Base-by-base conservation (phyloP, 129 eudicot species). In the Helichrysum umbraculigerum region DNA sequence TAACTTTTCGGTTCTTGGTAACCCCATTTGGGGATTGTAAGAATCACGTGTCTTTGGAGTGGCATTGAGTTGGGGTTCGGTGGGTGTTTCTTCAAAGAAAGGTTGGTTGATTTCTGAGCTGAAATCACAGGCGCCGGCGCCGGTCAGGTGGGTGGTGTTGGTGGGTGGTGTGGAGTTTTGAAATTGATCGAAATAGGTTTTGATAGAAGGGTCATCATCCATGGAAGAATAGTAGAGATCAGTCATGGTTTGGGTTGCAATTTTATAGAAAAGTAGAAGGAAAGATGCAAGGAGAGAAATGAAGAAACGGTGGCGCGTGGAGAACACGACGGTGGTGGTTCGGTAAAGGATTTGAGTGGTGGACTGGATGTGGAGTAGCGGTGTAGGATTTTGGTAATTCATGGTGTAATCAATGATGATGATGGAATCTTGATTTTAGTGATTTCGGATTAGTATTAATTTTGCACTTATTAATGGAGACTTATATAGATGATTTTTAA, bases 121-220 rank as follows among this genome's bases (percentile, higher is more conserved):
- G 11, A 37, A 37, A 41, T 85, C 92, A 0, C 87, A 90, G 20
- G 98, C 79, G 75, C 87, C 86, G 35, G 75, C 90, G 25, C 70
- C 89, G 25, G 10, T 81, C 11, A 5, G 82, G 52, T 7, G 75
- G 41, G 28, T 35, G 41, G 41, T 35, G 41, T 35, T 37, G 41
- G 41, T 35, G 41, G 41, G 41, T 7, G 29, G 56, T 41, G 65
- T 25, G 81, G 76, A 33, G 89, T 65, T 39, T 84, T 87, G 68
- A 78, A 50, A 89, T 88, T 21, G 88, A 71, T 69, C 11, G 44
- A 91, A 81, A 64, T 87, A 81, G 71, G 97, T 81, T 79, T 85
- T 83, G 1, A 93, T 64, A 8, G 92, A 77, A 6, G 97, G 96
- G 80, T 90, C 88, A 57, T 85, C 80, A 73, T 93, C 92, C 81